These are phyloP conservation scores for Dactylellina parvicollis DNA, from an alignment of 2,329 filamentous ascomycete species.

Conservation along the genomic window DNA sequence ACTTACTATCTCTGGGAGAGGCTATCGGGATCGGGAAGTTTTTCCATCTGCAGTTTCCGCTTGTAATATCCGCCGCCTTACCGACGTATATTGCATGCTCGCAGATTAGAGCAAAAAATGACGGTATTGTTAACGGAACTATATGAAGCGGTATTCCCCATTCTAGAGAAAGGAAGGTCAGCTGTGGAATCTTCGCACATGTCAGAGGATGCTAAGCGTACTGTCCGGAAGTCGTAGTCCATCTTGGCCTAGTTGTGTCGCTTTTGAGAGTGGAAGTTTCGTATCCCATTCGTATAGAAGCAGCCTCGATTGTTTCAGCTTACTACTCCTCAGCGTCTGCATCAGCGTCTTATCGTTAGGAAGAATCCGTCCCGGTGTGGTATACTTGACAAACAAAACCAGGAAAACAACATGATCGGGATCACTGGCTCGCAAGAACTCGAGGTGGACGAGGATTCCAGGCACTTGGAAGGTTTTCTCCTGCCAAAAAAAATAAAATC, in stretches of 20 bases:
- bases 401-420: constrained; percentile 34
- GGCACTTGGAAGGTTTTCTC: constrained; percentile 51
- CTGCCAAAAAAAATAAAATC: too few relatives aligned
- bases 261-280: constrained; percentile 64
- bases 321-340: constrained; percentile 6
- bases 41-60: constrained; percentile 59
- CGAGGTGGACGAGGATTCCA: constrained; percentile 36
- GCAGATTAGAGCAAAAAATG: constrained; percentile 75
- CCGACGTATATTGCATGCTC: constrained; percentile 68
- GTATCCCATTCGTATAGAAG: constrained; percentile 71
- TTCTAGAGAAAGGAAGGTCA: constrained; percentile 60
- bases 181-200: constrained; percentile 55
- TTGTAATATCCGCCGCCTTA: constrained; percentile 61
- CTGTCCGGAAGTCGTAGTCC: constrained; percentile 66
- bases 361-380: neutral
- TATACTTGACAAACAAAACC: constrained; percentile 46
- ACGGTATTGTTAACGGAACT: constrained; percentile 76
- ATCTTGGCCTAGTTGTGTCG: constrained; percentile 64
- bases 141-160: constrained; percentile 73
- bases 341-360: neutral
- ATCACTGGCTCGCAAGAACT: constrained; percentile 41
- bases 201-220: constrained; percentile 35
- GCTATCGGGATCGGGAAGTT: constrained; percentile 31
- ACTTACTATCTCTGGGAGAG: constrained; percentile 62
- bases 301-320: constrained; percentile 66